phyloP scores from a whole-genome alignment of 305 asterid species.

The Fraxinus nigra region DNA sequence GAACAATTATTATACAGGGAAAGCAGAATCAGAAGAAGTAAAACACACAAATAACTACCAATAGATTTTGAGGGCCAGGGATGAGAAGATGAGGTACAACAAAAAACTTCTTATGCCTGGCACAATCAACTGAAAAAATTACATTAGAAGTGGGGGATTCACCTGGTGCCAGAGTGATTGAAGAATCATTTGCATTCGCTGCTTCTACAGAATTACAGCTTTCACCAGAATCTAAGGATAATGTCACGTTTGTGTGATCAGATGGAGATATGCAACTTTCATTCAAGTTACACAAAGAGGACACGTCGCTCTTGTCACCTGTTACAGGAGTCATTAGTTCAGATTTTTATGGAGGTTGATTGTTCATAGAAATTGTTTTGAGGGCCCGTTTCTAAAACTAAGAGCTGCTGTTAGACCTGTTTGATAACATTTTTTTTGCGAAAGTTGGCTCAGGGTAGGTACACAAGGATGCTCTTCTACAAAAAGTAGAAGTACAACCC shows the following conservation, averaged over 20 bases:
- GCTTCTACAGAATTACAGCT: conserved; percentile 31
- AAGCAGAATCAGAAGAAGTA: neutral
- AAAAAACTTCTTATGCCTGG: conserved; percentile 28
- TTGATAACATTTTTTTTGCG: neutral
- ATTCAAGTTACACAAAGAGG: conserved; percentile 23
- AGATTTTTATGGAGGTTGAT: conserved; percentile 26
- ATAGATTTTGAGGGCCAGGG: conserved; percentile 26
- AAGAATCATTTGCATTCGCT: conserved; percentile 16
- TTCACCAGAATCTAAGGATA: conserved; percentile 20
- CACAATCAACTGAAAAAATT: conserved; percentile 26
- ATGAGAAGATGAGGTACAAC: conserved; percentile 9
- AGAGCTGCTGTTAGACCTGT: neutral
- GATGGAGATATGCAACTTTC: conserved; percentile 24
- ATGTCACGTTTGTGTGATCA: conserved; percentile 16
- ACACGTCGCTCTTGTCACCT: conserved; percentile 26
- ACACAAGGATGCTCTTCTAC: neutral
- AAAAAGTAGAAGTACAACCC: neutral
- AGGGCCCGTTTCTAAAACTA: neutral
- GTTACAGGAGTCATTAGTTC: conserved; percentile 17
- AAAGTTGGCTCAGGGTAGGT: neutral
- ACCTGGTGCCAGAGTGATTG: conserved; percentile 6
- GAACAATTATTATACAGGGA: neutral
- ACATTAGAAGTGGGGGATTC: conserved; percentile 24
- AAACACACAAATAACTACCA: conserved; percentile 22
- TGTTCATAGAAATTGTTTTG: conserved; percentile 38